A percentile compares a stretch with the other conserved stretches of the same genome.
Conservation (phyloP, 1,139 yeast genomes). For the Candida tetrigidarum region DNA sequence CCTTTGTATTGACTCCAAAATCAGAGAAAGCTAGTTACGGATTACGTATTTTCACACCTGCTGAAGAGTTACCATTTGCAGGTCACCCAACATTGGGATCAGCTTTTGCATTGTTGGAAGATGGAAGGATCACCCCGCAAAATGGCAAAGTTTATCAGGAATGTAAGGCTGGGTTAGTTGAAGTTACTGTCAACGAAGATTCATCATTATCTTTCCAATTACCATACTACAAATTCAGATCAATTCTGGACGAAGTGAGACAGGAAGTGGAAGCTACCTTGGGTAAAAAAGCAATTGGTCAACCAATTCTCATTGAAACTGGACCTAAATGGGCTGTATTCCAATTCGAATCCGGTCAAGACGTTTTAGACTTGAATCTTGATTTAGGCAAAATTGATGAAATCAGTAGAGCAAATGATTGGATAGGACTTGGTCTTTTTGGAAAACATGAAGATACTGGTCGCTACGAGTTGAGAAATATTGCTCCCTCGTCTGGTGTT, state of each 20-base stretch:
- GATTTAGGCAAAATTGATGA: slow-evolving; percentile 25
- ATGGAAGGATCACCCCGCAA: slow-evolving; percentile 26
- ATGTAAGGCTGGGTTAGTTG: slow-evolving; percentile 47
- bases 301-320: slow-evolving; percentile 22
- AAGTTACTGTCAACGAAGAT: slow-evolving; percentile 24
- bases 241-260: slow-evolving; percentile 21
- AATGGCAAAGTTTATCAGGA: slow-evolving; percentile 40
- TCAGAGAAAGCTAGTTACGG: slow-evolving; percentile 41
- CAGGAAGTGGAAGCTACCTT: slow-evolving; percentile 23
- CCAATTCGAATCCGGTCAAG: slow-evolving; percentile 28
- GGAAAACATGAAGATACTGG: slow-evolving; percentile 29
- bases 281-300: slow-evolving; percentile 19
- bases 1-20: slow-evolving; percentile 48
- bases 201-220: slow-evolving; percentile 23
- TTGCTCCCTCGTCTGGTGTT: slow-evolving; percentile 38
- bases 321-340: slow-evolving; percentile 37
- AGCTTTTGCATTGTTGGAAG: slow-evolving; percentile 44
- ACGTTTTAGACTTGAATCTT: slow-evolving; percentile 33
- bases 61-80: slow-evolving; percentile 55
- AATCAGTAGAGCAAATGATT: slow-evolving; percentile 22
- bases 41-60: slow-evolving; percentile 52
- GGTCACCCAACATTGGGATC: slow-evolving; percentile 66
- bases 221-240: slow-evolving; percentile 27
- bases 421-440: slow-evolving; percentile 40
- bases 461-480: slow-evolving; percentile 38